Evolutionary conservation across 2,329 filamentous ascomycete species (phyloP).

Genomic region (Pseudogymnoascus destructans): DNA sequence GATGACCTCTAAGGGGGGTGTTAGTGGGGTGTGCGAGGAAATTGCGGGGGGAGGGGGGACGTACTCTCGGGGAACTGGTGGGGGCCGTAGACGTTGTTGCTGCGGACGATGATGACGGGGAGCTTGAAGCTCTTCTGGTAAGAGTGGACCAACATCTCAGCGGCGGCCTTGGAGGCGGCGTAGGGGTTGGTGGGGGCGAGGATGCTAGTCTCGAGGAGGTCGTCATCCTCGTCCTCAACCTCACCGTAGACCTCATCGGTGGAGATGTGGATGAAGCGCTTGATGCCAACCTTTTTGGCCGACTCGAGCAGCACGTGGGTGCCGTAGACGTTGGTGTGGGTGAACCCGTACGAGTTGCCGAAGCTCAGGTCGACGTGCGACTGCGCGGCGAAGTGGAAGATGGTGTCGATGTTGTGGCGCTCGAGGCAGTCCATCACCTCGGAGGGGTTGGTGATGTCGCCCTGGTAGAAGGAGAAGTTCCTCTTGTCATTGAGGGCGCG

Average conservation of each 20-base stretch:
- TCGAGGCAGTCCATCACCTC: conserved; percentile 60
- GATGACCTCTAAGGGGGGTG: conserved; percentile 52
- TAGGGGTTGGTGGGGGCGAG: conserved; percentile 73
- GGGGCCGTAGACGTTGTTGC: conserved; percentile 77
- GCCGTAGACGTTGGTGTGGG: conserved; percentile 68
- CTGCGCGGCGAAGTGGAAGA: conserved; percentile 78
- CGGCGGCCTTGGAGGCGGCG: conserved; percentile 66
- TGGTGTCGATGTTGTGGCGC: conserved; percentile 60
- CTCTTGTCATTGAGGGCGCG: conserved; percentile 49
- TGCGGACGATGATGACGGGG: conserved; percentile 64
- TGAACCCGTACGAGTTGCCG: conserved; percentile 70
- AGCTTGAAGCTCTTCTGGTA: conserved; percentile 74
- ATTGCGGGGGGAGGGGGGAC: conserved; percentile 23
- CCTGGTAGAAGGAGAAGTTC: conserved; percentile 71
- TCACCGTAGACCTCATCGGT: conserved; percentile 82
- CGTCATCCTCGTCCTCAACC: conserved; percentile 57
- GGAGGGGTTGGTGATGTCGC: conserved; percentile 59
- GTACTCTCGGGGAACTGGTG: conserved; percentile 74
- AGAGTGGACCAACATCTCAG: conserved; percentile 78
- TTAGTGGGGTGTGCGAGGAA: not conserved
- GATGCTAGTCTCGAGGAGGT: conserved; percentile 59
- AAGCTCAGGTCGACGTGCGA: conserved; percentile 76
- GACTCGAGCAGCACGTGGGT: conserved; percentile 74
- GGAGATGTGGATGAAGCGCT: conserved; percentile 67
- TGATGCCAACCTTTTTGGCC: conserved; percentile 56